Evolutionary conservation across 768 basidiomycete species (phyloP), one percentile per base, ranked within the genome.

Genomic region (Tephrocybe sp.): DNA sequence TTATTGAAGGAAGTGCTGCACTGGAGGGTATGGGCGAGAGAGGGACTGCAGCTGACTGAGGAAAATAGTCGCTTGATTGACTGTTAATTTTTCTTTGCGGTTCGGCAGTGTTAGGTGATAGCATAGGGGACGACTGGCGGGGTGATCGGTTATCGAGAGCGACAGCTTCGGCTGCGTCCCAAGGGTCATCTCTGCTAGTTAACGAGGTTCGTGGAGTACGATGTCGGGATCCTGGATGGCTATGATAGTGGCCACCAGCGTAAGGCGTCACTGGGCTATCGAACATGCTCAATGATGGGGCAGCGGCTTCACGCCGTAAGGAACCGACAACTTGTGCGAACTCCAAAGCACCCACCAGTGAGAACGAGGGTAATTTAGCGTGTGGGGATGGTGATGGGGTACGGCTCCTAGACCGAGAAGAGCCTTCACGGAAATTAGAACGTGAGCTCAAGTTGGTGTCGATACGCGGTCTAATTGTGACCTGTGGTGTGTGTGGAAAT

Each of bases 281-380:
- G 56, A 92, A 92, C 3, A 83, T 71, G 52, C 67, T 75, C 42
- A 91, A 70, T 0, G 82, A 77, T 0, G 78, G 68, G 0, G 73
- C 73, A 2, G 81, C 76, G 9, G 86, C 85, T 60, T 94, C 83
- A 43, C 76, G 75, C 55, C 84, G 82, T 19, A 99, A 74, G 0
- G 87, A 85, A 10, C 87, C 77, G 17, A 99, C 87, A 19, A 98
- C 89, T 52, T 94, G 87, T 14, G 94, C 80, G 69, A 99, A 99
- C 67, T 99, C 97, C 39, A 99, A 80, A 0, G 97, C 97, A 8
- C 96, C 92, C 4, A 98, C 81, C 1, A 99, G 79, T 2, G 96
- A 98, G 60, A 92, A 92, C 0, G 88, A 90, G 2, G 88, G 89
- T 68, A 92, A 78, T 53, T 82, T 79, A 9, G 68, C 65, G 33